Evolutionary conservation across 768 basidiomycete species (phyloP).

Genomic region (Phaeolepiota aurea): DNA sequence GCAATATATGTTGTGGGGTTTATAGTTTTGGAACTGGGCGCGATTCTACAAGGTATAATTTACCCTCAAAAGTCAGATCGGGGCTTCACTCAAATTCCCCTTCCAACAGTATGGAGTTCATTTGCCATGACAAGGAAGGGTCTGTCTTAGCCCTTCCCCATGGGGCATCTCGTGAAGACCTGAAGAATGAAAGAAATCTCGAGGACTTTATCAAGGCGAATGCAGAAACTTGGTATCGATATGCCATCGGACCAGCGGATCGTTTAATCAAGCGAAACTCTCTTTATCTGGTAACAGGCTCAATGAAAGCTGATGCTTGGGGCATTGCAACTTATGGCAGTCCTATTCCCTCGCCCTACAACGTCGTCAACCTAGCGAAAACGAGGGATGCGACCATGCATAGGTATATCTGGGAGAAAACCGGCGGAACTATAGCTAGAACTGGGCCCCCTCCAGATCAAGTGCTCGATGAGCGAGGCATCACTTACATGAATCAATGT

Average conservation of each 20-base stretch:
- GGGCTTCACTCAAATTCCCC: slow-evolving; percentile 1
- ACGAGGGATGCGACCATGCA: neutral
- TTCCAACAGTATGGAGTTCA: neutral
- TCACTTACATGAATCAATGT: neutral
- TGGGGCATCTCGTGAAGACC: slow-evolving; percentile 6
- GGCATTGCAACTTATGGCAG: neutral
- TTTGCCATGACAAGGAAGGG: slow-evolving; percentile 8
- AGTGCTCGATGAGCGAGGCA: neutral
- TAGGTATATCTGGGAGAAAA: neutral
- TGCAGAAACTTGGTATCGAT: slow-evolving; percentile 8
- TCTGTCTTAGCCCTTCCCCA: slow-evolving; percentile 8
- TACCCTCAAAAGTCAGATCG: neutral
- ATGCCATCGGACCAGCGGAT: slow-evolving; percentile 4
- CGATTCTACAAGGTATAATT: neutral
- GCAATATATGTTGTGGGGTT: neutral
- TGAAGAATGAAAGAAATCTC: neutral
- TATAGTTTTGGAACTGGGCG: neutral
- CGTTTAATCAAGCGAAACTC: neutral
- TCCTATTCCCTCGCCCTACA: neutral
- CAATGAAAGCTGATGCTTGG: neutral
- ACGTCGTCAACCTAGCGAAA: neutral
- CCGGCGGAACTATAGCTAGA: neutral
- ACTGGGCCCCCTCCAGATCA: neutral
- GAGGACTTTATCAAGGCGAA: slow-evolving; percentile 4
- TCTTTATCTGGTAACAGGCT: neutral